Evolutionary conservation across 495 filamentous ascomycete species (phyloP), one percentile per base, ranked within the genome.

Genomic region (Cenococcum geophilum): DNA sequence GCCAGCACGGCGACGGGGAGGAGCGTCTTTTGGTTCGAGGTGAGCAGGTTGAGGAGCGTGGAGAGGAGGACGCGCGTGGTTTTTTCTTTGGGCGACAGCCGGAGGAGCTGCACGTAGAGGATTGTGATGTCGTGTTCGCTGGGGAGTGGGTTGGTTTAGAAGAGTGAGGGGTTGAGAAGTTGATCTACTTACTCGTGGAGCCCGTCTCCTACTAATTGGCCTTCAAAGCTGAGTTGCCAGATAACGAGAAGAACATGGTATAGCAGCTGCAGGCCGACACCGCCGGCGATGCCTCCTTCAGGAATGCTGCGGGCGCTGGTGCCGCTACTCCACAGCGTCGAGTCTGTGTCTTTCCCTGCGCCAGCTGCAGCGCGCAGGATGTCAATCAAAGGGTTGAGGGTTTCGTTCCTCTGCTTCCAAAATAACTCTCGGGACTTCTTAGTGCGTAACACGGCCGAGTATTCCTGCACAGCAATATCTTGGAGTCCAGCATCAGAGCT

Each of bases 171-270:
- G 36, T 16, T 36, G 67, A 21, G 12, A 10, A 9, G 22, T 20
- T 53, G 51, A 36, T 8, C n/a, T 20, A 74, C 80, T 66, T 82
- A 92, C 89, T 89, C 82, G 74, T 96, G 86, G 42, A 97, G 75
- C 34, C 87, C 92, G 59, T 93, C 88, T 22, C 95, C 92, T 62
- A 99, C 80, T 6, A 88, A 76, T 32, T 78, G 78, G 22, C 86
- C 89, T 70, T 97, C 95, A 63, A 99, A 99, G 60, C 89, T 93
- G 54, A 97, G 78, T 76, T 97, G 91, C 95, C 95, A 99, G 22
- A 97, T 72, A 14, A 91, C 89, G 40, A 99, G 76, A 35, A 99
- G 80, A 21, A 96, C 88, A 65, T 96, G 91, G 71, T 99, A 99
- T 25, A 99, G 80, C 43, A 97, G 83, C 69, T 99, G 95, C 14